A percentile compares a stretch with the other conserved stretches of the same genome.
Evolutionary conservation across 306 rosid species (phyloP).

Genomic region (Rubus idaeus): DNA sequence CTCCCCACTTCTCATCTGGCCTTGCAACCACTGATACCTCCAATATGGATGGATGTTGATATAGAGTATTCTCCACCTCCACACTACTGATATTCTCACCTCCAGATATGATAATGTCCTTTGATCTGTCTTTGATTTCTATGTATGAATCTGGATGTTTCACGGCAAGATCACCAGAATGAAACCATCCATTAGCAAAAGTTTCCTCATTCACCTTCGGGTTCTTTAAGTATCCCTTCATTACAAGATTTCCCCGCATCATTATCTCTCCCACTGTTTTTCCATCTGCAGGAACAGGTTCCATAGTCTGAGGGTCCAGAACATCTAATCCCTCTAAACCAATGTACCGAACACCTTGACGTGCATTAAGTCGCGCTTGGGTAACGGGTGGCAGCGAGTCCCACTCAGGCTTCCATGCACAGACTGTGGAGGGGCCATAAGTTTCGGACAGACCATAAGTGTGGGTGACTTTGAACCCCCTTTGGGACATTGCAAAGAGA

Average conservation of each 20-base stretch:
- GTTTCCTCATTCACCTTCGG: constrained; percentile 70
- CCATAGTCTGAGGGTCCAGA: constrained; percentile 54
- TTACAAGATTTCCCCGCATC: constrained; percentile 77
- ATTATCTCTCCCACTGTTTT: constrained; percentile 79
- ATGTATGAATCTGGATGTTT: constrained; percentile 89
- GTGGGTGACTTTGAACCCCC: constrained; percentile 83
- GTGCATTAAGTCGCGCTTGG: constrained; percentile 71
- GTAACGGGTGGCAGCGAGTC: constrained; percentile 55
- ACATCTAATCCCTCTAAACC: constrained; percentile 74
- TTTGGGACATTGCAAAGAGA: constrained; percentile 62
- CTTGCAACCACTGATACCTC: constrained; percentile 87
- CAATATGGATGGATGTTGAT: constrained; percentile 63
- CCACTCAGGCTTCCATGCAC: constrained; percentile 98
- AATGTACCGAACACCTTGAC: constrained; percentile 82
- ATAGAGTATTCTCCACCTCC: constrained; percentile 71
- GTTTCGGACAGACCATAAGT: constrained; percentile 94
- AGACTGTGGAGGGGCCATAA: constrained; percentile 78
- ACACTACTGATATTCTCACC: constrained; percentile 94
- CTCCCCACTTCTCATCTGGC: constrained; percentile 90
- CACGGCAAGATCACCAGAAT: constrained; percentile 84
- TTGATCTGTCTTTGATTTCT: constrained; percentile 91
- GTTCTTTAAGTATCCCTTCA: constrained; percentile 95
- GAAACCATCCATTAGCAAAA: constrained; percentile 90
- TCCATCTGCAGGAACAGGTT: constrained; percentile 85
- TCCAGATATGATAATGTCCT: constrained; percentile 92